phyloP scores from a whole-genome alignment of 2,329 filamentous ascomycete genomes.

The Arthrinium phaeospermum region DNA sequence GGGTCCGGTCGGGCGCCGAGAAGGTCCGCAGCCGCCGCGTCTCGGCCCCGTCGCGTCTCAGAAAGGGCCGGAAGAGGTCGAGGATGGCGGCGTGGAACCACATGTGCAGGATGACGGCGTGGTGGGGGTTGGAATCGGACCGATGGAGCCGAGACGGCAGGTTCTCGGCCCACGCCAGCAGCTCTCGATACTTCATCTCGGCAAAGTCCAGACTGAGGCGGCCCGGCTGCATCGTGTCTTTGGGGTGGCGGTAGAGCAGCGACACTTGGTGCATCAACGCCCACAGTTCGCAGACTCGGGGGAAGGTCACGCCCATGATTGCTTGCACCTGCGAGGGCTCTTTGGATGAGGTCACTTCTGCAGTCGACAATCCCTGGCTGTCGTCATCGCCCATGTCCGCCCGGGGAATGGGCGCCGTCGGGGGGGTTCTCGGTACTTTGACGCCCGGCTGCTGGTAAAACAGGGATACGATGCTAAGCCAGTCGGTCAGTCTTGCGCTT shows the following conservation, averaged over 20 bases:
- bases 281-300: constrained; percentile 43
- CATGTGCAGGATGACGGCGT: constrained; percentile 44
- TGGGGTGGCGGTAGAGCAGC: constrained; percentile 35
- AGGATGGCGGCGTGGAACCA: constrained; percentile 47
- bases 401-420: constrained; percentile 31
- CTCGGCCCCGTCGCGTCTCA: background rate
- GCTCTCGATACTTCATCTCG: constrained; percentile 45
- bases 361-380: background rate
- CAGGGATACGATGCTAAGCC: constrained; percentile 35
- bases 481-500: constrained; percentile 1
- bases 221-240: constrained; percentile 25
- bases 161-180: constrained; percentile 44
- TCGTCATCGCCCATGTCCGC: background rate
- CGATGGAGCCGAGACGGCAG: constrained; percentile 35
- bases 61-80: constrained; percentile 42
- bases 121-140: constrained; percentile 35
- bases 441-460: constrained; percentile 41
- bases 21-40: constrained; percentile 37
- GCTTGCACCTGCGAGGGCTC: background rate
- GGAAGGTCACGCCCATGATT: constrained; percentile 38
- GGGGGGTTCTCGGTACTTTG: constrained; percentile 30
- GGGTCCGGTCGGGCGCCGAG: constrained; percentile 33
- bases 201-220: constrained; percentile 34
- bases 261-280: constrained; percentile 40
- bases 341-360: background rate